A percentile compares a stretch with the other conserved stretches of the same genome.
These are phyloP conservation scores for Chaetomium cochliodes DNA, from an alignment of 495 filamentous ascomycete genomes.

Conservation along the genomic window DNA sequence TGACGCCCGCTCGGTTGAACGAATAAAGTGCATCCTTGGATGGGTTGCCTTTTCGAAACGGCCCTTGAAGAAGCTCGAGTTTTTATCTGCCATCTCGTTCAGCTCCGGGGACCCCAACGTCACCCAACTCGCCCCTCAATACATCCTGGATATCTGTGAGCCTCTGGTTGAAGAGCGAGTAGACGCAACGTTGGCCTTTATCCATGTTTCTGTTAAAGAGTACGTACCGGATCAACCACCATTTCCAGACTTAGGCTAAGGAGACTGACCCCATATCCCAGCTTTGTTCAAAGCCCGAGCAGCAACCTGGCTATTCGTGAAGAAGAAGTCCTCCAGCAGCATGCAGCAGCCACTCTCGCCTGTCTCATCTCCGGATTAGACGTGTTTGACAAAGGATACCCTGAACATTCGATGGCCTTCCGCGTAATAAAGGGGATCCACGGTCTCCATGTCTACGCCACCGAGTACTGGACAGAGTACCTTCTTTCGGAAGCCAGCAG, in stretches of 20 bases:
- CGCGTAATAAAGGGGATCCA: background rate
- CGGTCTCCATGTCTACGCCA: constrained; percentile 6
- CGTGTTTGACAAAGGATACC: background rate
- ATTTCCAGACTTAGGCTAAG: background rate
- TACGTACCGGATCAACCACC: background rate
- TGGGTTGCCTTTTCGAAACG: constrained; percentile 5
- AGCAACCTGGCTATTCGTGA: constrained; percentile 3
- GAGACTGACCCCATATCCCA: background rate
- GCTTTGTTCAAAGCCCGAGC: constrained; percentile 1
- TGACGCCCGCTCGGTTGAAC: background rate
- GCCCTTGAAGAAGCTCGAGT: background rate
- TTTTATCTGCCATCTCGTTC: background rate
- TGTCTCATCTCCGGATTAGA: constrained; percentile 3
- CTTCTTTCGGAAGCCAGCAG: constrained; percentile 3
- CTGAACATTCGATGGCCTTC: background rate
- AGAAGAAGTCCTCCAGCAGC: background rate
- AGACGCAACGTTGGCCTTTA: background rate
- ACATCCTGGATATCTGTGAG: constrained; percentile 5
- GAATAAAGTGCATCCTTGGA: background rate
- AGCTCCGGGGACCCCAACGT: background rate
- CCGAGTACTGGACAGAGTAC: constrained; percentile 4
- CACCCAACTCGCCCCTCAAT: background rate
- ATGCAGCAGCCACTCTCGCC: background rate
- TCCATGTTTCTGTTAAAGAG: constrained; percentile 6
- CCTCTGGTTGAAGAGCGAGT: background rate